Evolutionary conservation across 176 grass and related monocot species (phyloP).

Genomic region (Bolboschoenus planiculmis): DNA sequence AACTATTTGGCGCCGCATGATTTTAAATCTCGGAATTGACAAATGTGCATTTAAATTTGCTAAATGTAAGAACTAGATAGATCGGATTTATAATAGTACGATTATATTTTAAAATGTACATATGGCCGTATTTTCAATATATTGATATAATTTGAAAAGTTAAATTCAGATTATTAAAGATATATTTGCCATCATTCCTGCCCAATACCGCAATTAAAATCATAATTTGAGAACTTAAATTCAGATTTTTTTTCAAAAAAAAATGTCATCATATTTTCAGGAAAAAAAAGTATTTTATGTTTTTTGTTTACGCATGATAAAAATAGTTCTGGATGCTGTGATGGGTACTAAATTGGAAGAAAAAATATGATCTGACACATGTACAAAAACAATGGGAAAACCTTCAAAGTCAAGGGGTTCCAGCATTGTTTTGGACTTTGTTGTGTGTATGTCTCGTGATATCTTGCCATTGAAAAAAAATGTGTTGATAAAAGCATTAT

Average conservation of each 20-base stretch:
- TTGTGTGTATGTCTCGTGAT: not conserved
- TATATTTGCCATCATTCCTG: not conserved
- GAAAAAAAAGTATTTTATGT: not conserved
- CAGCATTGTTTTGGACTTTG: not conserved
- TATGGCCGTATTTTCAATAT: not conserved
- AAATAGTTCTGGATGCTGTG: not conserved
- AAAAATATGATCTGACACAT: not conserved
- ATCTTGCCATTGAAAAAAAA: not conserved
- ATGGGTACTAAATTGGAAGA: not conserved
- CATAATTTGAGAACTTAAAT: no score
- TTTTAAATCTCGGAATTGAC: not conserved
- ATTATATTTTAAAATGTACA: not conserved
- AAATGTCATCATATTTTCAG: not conserved
- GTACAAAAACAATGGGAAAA: not conserved
- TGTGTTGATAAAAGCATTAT: not conserved
- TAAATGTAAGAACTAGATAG: not conserved
- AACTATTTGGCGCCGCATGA: not conserved
- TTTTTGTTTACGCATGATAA: no score
- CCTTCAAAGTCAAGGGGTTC: not conserved
- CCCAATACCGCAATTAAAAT: no score
- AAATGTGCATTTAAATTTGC: not conserved
- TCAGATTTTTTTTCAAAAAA: not conserved
- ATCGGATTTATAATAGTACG: not conserved
- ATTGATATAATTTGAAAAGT: not conserved
- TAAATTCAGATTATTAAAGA: not conserved